phyloP scores from a whole-genome alignment of 164 flowering plant genomes.

The Magnolia changhungtana region DNA sequence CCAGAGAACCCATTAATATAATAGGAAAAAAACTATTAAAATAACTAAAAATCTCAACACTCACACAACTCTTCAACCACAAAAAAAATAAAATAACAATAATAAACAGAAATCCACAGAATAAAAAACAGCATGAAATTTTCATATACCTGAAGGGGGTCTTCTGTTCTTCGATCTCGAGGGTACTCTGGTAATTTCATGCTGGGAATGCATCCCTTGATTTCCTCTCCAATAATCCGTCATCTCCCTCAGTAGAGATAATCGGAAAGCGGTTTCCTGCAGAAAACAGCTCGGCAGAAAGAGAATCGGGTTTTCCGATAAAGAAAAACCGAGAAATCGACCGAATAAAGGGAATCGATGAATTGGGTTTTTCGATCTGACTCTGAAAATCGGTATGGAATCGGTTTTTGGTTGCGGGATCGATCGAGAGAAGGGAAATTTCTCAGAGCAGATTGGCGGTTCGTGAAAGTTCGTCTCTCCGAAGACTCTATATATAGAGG shows the following conservation, averaged over 20 bases:
- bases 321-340: background rate
- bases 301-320: background rate
- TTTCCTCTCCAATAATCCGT: constrained; percentile 18
- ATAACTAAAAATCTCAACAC: background rate
- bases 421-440: too few relatives aligned
- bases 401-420: too few relatives aligned
- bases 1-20: too few relatives aligned
- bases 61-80: background rate
- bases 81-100: background rate
- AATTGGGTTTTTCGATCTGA: background rate
- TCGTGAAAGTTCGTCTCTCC: background rate
- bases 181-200: background rate
- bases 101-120: background rate
- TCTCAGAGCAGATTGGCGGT: too few relatives aligned
- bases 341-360: background rate
- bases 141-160: constrained; percentile 19
- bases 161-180: constrained; percentile 15
- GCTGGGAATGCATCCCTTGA: constrained; percentile 2
- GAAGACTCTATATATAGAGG: background rate
- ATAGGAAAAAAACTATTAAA: too few relatives aligned
- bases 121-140: background rate
- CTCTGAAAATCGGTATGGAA: too few relatives aligned
- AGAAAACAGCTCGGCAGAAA: background rate
- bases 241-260: background rate
- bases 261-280: background rate